These are phyloP conservation scores for Mortierella sp. DNA, from an alignment of 371 early-diverging fungal genomes.

Conservation along the genomic window DNA sequence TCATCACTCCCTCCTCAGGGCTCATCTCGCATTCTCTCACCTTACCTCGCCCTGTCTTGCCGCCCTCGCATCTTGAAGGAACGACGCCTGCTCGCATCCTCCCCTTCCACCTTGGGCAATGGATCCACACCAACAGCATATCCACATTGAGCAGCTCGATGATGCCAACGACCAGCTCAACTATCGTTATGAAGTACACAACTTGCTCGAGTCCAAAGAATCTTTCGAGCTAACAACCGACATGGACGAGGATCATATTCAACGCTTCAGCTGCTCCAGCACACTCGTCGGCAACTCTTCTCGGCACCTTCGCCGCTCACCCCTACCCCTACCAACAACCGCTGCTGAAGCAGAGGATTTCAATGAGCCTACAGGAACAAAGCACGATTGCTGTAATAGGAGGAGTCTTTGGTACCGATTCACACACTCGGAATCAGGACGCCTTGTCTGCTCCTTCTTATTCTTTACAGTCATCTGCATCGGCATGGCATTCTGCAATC, in stretches of 20 bases:
- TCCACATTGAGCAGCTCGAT: constrained; percentile 20
- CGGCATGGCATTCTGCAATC: constrained; percentile 53
- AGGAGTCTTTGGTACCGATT: constrained; percentile 26
- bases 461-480: constrained; percentile 43
- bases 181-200: constrained; percentile 5
- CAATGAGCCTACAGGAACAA: too few relatives aligned
- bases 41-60: too few relatives aligned
- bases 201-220: constrained; percentile 18
- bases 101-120: constrained; percentile 6
- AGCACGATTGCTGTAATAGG: not conserved
- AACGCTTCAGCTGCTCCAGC: constrained; percentile 28
- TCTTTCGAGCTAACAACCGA: constrained; percentile 21
- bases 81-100: too few relatives aligned
- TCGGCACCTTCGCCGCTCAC: constrained; percentile 2
- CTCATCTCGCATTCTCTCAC: not conserved
- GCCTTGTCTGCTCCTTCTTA: constrained; percentile 27
- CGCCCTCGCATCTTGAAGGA: not conserved
- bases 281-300: constrained; percentile 23
- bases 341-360: not conserved
- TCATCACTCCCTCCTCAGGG: too few relatives aligned
- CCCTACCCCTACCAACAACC: constrained; percentile 3
- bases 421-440: constrained; percentile 38
- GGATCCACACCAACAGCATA: constrained; percentile 19
- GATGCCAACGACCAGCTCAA: constrained; percentile 11
- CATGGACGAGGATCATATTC: constrained; percentile 14